Evolutionary conservation across 2,329 filamentous ascomycete species (phyloP).

Genomic region (Trichophyton verrucosum): DNA sequence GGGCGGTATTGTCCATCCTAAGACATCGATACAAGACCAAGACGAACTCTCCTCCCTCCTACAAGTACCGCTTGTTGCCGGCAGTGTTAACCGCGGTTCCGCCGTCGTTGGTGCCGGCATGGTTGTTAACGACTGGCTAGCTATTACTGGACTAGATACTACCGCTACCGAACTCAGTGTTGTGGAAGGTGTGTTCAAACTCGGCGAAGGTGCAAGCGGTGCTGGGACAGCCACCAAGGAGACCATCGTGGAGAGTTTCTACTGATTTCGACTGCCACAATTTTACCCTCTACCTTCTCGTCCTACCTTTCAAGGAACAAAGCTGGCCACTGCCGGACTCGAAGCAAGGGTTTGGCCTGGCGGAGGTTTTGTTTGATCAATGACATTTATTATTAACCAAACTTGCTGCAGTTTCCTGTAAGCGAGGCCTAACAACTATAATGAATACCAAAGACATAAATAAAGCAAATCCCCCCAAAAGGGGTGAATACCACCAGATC

Average conservation of each 20-base stretch:
- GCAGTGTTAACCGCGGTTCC: conserved; percentile 82
- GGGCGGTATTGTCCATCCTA: conserved; percentile 92
- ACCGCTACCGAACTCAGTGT: conserved; percentile 97
- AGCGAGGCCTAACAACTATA: background rate
- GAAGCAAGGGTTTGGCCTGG: background rate
- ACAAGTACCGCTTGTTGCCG: conserved; percentile 90
- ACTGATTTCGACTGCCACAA: conserved; percentile 44
- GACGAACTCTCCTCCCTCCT: conserved; percentile 88
- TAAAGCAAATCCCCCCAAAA: background rate
- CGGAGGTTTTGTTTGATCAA: background rate
- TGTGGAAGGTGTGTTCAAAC: conserved; percentile 86
- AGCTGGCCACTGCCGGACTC: background rate
- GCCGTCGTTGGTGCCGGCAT: conserved; percentile 93
- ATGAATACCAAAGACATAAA: background rate
- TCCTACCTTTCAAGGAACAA: background rate
- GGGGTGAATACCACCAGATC: background rate
- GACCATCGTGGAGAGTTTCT: conserved; percentile 98
- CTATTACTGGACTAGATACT: conserved; percentile 83
- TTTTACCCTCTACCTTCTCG: background rate
- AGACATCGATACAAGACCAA: conserved; percentile 94
- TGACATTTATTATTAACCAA: background rate
- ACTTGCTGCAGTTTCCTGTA: background rate
- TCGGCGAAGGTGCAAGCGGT: conserved; percentile 80
- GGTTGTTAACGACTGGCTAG: conserved; percentile 97
- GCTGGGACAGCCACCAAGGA: conserved; percentile 64